phyloP scores from a whole-genome alignment of 805 yeast genomes.

The Lachancea sp. region DNA sequence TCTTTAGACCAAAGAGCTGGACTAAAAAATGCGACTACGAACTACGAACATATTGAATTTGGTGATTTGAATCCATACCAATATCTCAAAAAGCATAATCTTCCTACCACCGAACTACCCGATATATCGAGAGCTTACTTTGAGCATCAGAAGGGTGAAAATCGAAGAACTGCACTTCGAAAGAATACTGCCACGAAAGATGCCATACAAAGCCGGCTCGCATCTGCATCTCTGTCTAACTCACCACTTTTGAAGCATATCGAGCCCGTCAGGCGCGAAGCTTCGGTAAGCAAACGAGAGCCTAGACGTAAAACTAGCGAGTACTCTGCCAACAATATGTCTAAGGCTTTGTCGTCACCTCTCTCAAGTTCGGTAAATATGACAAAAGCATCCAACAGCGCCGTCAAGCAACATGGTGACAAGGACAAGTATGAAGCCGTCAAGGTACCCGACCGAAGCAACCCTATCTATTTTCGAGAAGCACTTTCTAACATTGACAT shows the following conservation, averaged over 20 bases:
- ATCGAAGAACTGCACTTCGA: constrained; percentile 28
- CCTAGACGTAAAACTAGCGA: constrained; percentile 11
- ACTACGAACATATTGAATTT: constrained; percentile 26
- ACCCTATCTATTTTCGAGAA: constrained; percentile 17
- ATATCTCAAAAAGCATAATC: constrained; percentile 33
- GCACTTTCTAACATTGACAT: constrained; percentile 26
- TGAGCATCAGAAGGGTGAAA: constrained; percentile 34
- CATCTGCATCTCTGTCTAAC: constrained; percentile 3
- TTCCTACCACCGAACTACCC: constrained; percentile 36
- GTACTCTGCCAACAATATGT: constrained; percentile 5
- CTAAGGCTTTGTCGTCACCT: constrained; percentile 17
- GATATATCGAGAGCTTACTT: constrained; percentile 33
- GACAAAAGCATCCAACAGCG: not conserved
- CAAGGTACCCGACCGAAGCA: constrained; percentile 3
- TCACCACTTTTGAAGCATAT: not conserved
- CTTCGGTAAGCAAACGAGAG: constrained; percentile 5
- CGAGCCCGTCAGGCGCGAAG: constrained; percentile 1
- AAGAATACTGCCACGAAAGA: constrained; percentile 15
- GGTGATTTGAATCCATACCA: constrained; percentile 38
- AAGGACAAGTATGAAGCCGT: constrained; percentile 4
- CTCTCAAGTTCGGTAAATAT: not conserved
- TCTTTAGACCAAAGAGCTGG: constrained; percentile 1
- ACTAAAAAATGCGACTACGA: not conserved
- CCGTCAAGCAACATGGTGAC: constrained; percentile 2
- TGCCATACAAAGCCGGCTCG: constrained; percentile 6